Base-by-base conservation (phyloP, 2,329 filamentous ascomycete genomes). In the Penicillium sp. region DNA sequence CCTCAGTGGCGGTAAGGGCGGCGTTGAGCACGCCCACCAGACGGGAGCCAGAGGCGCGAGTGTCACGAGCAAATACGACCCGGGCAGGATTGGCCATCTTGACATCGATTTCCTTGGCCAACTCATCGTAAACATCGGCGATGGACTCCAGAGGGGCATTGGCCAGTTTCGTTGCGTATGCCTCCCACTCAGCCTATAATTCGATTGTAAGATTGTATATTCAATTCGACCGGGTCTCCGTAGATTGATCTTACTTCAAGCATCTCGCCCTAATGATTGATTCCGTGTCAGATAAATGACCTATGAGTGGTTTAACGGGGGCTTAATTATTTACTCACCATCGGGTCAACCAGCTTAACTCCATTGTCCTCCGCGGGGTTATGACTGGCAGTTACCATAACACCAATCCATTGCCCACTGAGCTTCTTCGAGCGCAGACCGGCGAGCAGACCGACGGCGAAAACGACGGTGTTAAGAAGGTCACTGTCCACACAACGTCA, bases 331-430 rank as follows among this genome's bases (percentile, higher is more conserved):
- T 53, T 50, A 62, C 66, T 58, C 50, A 84, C 81, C 85, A 95
- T 87, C 10, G 93, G 93, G 71, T 98, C 93, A 56, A 98, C 89
- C 60, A 98, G 83, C 80, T 95, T 95, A 70, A 95, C 87, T 44
- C 90, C 90, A 71, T 95, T 95, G 73, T 95, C 90, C 61, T 83
- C 80, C 29, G 90, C 86, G 15, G 88, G 88, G 73, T 95, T 95
- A 78, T 95, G 90, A 65, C 88, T 95, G 55, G 90, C 90, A 37
- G 90, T 95, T 70, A 95, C 88, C 90, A 95, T 95, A 60, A 98
- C 86, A 66, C 93, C 93, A 66, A 98, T 95, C 62, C 89, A 87
- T 76, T 95, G 88, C 57, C 90, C 87, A 69, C 86, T 86, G 62
- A 95, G 82, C 74, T 93, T 95, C 68, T 89, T 88, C 58, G 90